These are phyloP conservation scores for Erythrophleum ivorense DNA, from an alignment of 331 rosid genomes.

Conservation along the genomic window DNA sequence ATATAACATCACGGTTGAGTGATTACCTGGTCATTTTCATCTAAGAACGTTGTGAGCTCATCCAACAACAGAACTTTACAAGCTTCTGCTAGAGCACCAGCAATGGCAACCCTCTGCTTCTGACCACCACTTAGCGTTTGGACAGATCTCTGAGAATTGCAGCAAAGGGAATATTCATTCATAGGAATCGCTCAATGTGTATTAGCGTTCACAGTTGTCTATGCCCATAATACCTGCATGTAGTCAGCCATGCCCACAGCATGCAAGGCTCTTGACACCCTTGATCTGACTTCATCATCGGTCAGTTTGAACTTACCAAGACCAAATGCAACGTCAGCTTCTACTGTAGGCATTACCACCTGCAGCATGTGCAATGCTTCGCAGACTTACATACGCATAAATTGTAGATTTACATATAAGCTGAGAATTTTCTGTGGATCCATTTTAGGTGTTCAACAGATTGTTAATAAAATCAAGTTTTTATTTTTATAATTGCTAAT, in stretches of 20 bases:
- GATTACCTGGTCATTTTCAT: constrained; percentile 89
- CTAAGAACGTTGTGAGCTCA: constrained; percentile 91
- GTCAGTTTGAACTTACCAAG: constrained; percentile 82
- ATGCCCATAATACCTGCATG: constrained; percentile 64
- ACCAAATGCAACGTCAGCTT: constrained; percentile 96
- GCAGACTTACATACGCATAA: background rate
- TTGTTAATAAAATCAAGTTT: constrained; percentile 16
- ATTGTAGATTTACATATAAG: constrained; percentile 11
- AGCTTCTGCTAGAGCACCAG: constrained; percentile 95
- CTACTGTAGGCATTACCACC: constrained; percentile 97
- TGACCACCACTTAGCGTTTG: constrained; percentile 99
- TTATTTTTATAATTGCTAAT: background rate
- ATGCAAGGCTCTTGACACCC: constrained; percentile 73
- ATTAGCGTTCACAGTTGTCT: constrained; percentile 12
- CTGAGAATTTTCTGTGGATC: background rate
- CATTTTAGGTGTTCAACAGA: constrained; percentile 19
- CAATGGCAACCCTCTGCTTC: constrained; percentile 96
- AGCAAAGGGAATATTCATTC: constrained; percentile 33
- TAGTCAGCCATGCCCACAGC: constrained; percentile 79
- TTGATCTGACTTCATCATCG: constrained; percentile 67
- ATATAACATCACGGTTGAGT: constrained; percentile 18
- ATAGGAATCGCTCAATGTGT: constrained; percentile 16
- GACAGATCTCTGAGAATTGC: constrained; percentile 74
- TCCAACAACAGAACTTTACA: constrained; percentile 89
- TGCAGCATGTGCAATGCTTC: constrained; percentile 42